Conservation (phyloP, 2,329 filamentous ascomycete species). For the Fusarium veterinarium region DNA sequence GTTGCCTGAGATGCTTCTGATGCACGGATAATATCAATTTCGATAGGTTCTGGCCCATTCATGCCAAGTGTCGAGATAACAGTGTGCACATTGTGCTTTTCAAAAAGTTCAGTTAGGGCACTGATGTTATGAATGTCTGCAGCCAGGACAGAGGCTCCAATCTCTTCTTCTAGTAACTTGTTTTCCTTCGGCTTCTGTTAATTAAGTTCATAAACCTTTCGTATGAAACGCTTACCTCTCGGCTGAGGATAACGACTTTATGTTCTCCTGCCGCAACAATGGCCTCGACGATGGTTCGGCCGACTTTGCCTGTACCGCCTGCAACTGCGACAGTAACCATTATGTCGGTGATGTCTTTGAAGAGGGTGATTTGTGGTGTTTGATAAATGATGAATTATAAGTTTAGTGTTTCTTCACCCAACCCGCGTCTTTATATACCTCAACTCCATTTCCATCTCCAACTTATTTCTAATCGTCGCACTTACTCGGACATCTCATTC, state of each 20-base stretch:
- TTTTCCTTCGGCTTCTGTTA: not conserved
- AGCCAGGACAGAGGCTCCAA: not conserved
- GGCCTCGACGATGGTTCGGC: slow-evolving; percentile 1
- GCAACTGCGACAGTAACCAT: slow-evolving; percentile 17
- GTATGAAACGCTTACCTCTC: not conserved
- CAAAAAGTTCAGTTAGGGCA: not conserved
- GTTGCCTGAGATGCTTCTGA: not conserved
- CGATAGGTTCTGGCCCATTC: not conserved
- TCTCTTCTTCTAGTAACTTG: not conserved
- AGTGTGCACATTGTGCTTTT: slow-evolving; percentile 10
- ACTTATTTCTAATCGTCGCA: not conserved
- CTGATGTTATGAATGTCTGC: not conserved
- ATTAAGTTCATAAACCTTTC: rapidly evolving
- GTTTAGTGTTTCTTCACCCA: rapidly evolving
- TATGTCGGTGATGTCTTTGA: not conserved
- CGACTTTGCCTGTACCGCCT: slow-evolving; percentile 18
- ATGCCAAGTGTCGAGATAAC: slow-evolving; percentile 3
- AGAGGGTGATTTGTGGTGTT: not conserved
- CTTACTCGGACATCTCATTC: not conserved
- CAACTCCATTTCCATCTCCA: not conserved
- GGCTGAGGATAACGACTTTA: not conserved
- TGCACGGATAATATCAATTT: not conserved
- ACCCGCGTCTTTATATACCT: not conserved
- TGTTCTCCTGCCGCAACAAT: not conserved
- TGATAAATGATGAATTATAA: not conserved